Evolutionary conservation across 1,284 basidiomycete genomes (phyloP).

Genomic region (Boletus albobrunnescens): DNA sequence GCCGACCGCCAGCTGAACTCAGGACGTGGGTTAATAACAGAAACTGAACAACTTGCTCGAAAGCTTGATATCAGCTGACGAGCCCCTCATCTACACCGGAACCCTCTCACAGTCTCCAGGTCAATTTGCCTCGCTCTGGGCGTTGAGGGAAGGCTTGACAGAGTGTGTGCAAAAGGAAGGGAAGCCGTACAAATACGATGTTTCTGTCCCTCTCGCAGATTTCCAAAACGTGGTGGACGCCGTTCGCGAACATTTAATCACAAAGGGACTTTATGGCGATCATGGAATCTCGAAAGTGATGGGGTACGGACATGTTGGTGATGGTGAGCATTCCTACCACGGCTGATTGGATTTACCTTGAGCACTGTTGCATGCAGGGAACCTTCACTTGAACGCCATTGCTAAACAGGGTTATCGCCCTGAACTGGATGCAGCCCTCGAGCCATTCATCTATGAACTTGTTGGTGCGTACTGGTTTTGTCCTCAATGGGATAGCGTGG

Average conservation of each 20-base stretch:
- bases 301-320: slow-evolving; percentile 96
- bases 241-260: slow-evolving; percentile 70
- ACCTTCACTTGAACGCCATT: slow-evolving; percentile 93
- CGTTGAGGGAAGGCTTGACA: slow-evolving; percentile 89
- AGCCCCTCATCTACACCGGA: slow-evolving; percentile 82
- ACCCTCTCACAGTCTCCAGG: slow-evolving; percentile 90
- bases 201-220: slow-evolving; percentile 84
- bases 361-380: slow-evolving; percentile 50
- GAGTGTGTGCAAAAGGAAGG: slow-evolving; percentile 95
- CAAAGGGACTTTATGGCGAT: slow-evolving; percentile 70
- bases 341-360: slow-evolving; percentile 1
- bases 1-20: slow-evolving; percentile 13
- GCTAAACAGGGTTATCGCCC: slow-evolving; percentile 73
- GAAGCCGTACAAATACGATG: slow-evolving; percentile 96
- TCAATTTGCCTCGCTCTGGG: slow-evolving; percentile 90
- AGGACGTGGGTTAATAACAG: slow-evolving; percentile 39
- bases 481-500: not conserved
- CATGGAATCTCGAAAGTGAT: slow-evolving; percentile 78
- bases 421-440: slow-evolving; percentile 83
- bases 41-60: slow-evolving; percentile 88
- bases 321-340: slow-evolving; percentile 55
- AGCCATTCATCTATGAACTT: slow-evolving; percentile 95
- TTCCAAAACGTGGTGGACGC: slow-evolving; percentile 90
- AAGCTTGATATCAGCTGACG: slow-evolving; percentile 69
- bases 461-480: slow-evolving; percentile 53